Evolutionary conservation across 805 yeast genomes (phyloP), one percentile per base, ranked within the genome.

Genomic region (Ascoidea rubescens): DNA sequence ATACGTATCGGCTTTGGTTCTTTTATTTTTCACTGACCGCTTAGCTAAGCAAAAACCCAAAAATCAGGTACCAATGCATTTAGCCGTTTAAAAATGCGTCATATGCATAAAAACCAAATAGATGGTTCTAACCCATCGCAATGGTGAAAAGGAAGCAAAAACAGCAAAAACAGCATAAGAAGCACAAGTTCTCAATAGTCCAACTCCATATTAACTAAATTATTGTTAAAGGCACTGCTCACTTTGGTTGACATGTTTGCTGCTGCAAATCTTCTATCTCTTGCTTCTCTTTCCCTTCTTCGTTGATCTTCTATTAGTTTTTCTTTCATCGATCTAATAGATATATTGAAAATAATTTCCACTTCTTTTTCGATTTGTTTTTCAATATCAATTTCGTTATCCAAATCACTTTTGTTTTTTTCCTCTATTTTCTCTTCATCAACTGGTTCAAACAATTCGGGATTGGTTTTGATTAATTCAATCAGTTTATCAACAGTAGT

Each of bases 371-470:
- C 59, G 48, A 60, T 52, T 21, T 56, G 50, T 6, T 52, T 51
- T 30, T 62, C 62, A 12, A 58, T 57, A 45, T 58, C 62, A 7
- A 50, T 52, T 49, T 56, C 57, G 53, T 54, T 53, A 32, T 65
- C 68, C 30, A 54, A 57, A 31, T 65, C 51, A 21, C 67, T 55
- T 1, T 58, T 49, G 5, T 67, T 57, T 54, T 63, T 67, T 52
- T 62, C 62, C 4, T 71, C 67, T 56, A 69, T 37, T 37, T 10
- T 8, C 4, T 37, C 4, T 37, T 37, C 43, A 37, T 10, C 14
- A 37, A 10, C 14, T 10, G 8, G 8, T 14, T 37, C 43, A 37
- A 37, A 37, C 3, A 21, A 21, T 21, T 21, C 28, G 3, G 28
- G 28, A 21, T 21, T 21, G 8, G 8, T 37, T 37, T 37, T 37